phyloP scores from a whole-genome alignment of 2,329 filamentous ascomycete genomes.

The Ophiostoma sp. region DNA sequence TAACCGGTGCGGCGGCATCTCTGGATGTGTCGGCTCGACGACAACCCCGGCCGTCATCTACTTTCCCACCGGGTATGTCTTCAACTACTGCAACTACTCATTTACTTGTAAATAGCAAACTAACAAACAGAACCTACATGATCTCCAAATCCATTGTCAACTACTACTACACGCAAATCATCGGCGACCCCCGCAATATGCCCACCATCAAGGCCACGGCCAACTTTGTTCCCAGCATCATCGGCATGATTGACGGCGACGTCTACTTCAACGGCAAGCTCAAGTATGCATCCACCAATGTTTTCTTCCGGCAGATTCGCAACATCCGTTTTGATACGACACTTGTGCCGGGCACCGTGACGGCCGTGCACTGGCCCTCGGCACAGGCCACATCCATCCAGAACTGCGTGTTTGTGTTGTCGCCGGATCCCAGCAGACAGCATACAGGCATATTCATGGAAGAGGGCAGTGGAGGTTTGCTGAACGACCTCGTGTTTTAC shows the following conservation, averaged over 20 bases:
- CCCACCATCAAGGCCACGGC: slow-evolving; percentile 34
- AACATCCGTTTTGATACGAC: slow-evolving; percentile 30
- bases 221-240: slow-evolving; percentile 40
- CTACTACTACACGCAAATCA: slow-evolving; percentile 30
- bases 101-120: background rate
- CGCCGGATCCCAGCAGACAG: slow-evolving; percentile 41
- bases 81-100: background rate
- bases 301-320: slow-evolving; percentile 37
- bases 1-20: slow-evolving; percentile 32
- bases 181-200: slow-evolving; percentile 28
- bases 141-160: slow-evolving; percentile 29
- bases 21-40: slow-evolving; percentile 25
- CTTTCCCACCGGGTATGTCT: slow-evolving; percentile 27
- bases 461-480: slow-evolving; percentile 59
- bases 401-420: slow-evolving; percentile 53
- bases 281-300: slow-evolving; percentile 52
- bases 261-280: slow-evolving; percentile 40
- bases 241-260: slow-evolving; percentile 46
- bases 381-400: slow-evolving; percentile 58
- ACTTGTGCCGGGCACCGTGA: slow-evolving; percentile 29
- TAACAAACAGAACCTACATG: slow-evolving; percentile 27
- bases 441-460: slow-evolving; percentile 59
- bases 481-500: slow-evolving; percentile 65
- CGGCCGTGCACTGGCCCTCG: slow-evolving; percentile 58
- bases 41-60: slow-evolving; percentile 29